Percentiles rank a stretch among this genome's conserved stretches.
phyloP scores from a whole-genome alignment of 306 rosid species.

The Sindora glabra region DNA sequence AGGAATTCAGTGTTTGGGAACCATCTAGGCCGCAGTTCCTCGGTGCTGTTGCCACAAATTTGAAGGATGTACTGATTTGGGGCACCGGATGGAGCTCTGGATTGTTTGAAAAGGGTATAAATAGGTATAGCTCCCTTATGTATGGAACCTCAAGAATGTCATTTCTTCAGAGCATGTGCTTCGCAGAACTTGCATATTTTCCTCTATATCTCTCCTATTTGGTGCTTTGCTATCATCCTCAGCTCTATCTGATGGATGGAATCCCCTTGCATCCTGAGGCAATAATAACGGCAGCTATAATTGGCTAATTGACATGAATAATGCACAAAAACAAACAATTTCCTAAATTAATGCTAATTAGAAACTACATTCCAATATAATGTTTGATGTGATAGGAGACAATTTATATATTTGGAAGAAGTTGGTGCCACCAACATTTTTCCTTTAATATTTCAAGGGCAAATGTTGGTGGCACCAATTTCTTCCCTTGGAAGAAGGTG shows the following conservation, averaged over 20 bases:
- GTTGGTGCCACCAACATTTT: no score
- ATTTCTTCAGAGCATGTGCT: conserved; percentile 43
- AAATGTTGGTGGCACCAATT: no score
- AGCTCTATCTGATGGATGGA: conserved; percentile 46
- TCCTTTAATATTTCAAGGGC: no score
- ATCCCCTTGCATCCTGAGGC: conserved; percentile 64
- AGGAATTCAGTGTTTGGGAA: conserved; percentile 58
- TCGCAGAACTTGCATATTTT: conserved; percentile 25
- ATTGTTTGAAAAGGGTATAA: conserved; percentile 42
- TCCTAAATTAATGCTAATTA: no score
- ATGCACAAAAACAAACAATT: no score
- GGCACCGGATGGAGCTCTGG: conserved; percentile 59
- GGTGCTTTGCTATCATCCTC: conserved; percentile 57
- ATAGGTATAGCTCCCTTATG: conserved; percentile 47
- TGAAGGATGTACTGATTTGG: conserved; percentile 55
- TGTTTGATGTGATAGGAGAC: no score
- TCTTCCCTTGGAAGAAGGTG: no score
- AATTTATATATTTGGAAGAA: no score
- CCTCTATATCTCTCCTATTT: conserved; percentile 43
- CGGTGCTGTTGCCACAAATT: conserved; percentile 42
- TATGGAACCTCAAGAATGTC: conserved; percentile 35
- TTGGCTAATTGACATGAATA: no score
- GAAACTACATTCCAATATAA: no score
- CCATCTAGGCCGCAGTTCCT: conserved; percentile 59
- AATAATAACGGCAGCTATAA: no score